These are phyloP conservation scores for Russula foetens DNA, from an alignment of 768 basidiomycete genomes.

Conservation along the genomic window DNA sequence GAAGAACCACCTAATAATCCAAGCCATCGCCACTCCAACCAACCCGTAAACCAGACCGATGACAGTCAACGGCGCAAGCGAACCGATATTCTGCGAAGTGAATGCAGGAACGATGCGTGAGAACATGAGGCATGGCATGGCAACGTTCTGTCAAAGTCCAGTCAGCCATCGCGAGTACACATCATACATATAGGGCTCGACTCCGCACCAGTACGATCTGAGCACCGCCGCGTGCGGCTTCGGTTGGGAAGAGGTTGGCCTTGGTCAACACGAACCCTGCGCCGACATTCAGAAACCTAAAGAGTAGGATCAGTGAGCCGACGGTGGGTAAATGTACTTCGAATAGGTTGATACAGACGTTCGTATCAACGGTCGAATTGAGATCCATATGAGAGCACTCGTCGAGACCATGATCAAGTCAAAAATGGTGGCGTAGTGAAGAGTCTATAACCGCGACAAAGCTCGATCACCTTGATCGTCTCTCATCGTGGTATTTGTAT, in stretches of 20 bases:
- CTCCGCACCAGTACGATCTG: conserved; percentile 47
- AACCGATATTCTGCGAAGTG: conserved; percentile 43
- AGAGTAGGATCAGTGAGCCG: neutral
- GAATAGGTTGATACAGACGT: conserved; percentile 1
- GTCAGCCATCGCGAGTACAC: neutral
- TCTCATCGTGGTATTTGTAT: too few species aligned
- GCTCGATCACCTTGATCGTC: neutral
- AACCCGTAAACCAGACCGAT: conserved; percentile 52
- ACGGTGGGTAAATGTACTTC: neutral
- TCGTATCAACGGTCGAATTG: conserved; percentile 1
- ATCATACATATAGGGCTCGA: neutral
- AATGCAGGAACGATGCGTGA: conserved; percentile 67
- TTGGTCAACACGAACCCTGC: conserved; percentile 54
- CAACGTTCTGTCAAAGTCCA: conserved; percentile 37
- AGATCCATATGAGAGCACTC: neutral
- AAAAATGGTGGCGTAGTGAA: neutral
- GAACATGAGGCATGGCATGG: conserved; percentile 58
- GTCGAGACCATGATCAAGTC: neutral
- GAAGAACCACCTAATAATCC: conserved; percentile 50
- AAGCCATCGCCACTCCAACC: conserved; percentile 47
- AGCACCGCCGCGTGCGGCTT: conserved; percentile 51
- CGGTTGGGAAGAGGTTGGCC: conserved; percentile 48
- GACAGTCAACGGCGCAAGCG: conserved; percentile 53
- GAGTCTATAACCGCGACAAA: neutral
- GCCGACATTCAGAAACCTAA: conserved; percentile 44